Evolutionary conservation across 129 eudicot species (phyloP).

Genomic region (Arctium lappa): DNA sequence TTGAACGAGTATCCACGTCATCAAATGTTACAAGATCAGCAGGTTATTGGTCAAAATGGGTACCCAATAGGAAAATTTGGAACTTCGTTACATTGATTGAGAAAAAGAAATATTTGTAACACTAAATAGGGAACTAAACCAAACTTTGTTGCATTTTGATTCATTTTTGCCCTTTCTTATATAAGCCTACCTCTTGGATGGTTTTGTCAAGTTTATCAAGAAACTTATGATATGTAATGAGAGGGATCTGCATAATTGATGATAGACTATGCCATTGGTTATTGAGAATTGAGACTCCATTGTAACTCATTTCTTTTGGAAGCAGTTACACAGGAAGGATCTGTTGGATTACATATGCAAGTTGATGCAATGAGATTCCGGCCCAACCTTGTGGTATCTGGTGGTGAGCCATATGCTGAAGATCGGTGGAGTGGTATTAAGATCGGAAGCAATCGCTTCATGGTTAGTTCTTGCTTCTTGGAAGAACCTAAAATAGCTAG

Average conservation of each 20-base stretch:
- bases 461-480: slow-evolving; percentile 42
- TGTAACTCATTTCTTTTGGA: slow-evolving; percentile 17
- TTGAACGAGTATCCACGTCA: not conserved
- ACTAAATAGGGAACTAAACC: not conserved
- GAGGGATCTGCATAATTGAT: too few relatives aligned
- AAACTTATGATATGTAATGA: too few relatives aligned
- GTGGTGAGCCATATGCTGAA: slow-evolving; percentile 80
- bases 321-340: slow-evolving; percentile 37
- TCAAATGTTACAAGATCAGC: not conserved
- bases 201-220: too few relatives aligned
- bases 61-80: not conserved
- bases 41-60: not conserved
- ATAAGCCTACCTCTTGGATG: too few relatives aligned
- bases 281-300: not conserved
- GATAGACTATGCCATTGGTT: too few relatives aligned
- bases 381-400: slow-evolving; percentile 79
- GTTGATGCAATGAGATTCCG: slow-evolving; percentile 72
- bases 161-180: too few relatives aligned
- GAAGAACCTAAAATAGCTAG: slow-evolving; percentile 4
- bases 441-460: slow-evolving; percentile 60
- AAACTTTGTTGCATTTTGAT: too few relatives aligned
- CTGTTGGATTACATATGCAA: slow-evolving; percentile 28
- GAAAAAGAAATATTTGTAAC: not conserved
- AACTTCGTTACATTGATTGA: not conserved
- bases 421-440: slow-evolving; percentile 68